These are phyloP conservation scores for Paramyrothecium roridum DNA, from an alignment of 2,329 filamentous ascomycete genomes.

Conservation along the genomic window DNA sequence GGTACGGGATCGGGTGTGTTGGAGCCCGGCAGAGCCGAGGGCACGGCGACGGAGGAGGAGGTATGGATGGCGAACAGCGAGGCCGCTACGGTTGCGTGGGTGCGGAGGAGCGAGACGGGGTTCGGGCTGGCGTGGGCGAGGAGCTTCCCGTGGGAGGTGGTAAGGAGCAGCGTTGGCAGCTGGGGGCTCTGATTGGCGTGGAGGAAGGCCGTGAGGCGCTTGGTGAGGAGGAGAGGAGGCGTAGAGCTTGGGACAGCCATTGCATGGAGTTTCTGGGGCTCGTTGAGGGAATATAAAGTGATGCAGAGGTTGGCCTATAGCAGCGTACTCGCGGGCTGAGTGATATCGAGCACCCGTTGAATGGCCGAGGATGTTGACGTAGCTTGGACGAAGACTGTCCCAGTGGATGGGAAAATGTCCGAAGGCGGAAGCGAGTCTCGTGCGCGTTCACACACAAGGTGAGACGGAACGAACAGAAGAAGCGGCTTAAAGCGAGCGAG, in stretches of 20 bases:
- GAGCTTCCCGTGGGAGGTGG: conserved; percentile 59
- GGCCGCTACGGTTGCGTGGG: conserved; percentile 61
- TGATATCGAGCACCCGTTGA: too few relatives aligned
- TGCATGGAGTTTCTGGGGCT: background rate
- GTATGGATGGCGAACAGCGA: conserved; percentile 59
- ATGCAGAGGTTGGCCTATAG: too few relatives aligned
- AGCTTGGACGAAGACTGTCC: too few relatives aligned
- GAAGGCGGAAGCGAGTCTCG: too few relatives aligned
- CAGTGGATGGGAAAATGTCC: too few relatives aligned
- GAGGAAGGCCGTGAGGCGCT: conserved; percentile 61
- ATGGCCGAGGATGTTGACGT: too few relatives aligned
- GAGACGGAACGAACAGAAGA: too few relatives aligned
- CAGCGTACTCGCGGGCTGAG: too few relatives aligned
- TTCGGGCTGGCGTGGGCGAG: conserved; percentile 58
- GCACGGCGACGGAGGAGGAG: conserved; percentile 36
- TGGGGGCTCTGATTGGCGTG: conserved; percentile 53
- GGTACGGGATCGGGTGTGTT: conserved; percentile 21
- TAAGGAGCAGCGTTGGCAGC: conserved; percentile 58
- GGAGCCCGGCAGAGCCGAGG: conserved; percentile 37
- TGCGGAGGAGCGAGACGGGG: conserved; percentile 55
- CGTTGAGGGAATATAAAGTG: background rate
- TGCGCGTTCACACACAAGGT: too few relatives aligned
- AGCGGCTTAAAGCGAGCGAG: too few relatives aligned
- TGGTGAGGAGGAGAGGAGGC: conserved; percentile 61
- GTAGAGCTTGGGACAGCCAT: conserved; percentile 38